Evolutionary conservation across 2,329 filamentous ascomycete genomes (phyloP), one percentile per base, ranked within the genome.

Genomic region (Teratosphaeria destructans): DNA sequence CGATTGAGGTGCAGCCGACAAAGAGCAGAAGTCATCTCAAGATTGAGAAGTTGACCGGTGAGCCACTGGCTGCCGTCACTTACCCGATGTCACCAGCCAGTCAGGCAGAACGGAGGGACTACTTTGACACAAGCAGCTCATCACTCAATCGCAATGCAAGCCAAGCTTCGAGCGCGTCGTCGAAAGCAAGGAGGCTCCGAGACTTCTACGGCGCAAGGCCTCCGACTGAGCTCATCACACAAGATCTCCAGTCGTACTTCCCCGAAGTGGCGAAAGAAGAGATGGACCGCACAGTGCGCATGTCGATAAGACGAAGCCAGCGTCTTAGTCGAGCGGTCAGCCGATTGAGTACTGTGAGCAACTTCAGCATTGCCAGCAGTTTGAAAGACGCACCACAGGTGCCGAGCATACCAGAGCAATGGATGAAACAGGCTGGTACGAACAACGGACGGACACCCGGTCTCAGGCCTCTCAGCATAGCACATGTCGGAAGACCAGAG

Each of bases 201-300:
- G 87, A 88, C 64, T 97, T 97, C 75, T 94, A 95, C 68, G 93
- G 93, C 37, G 86, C 94, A 64, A 83, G 94, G 67, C 94, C 94
- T 19, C 94, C 94, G 1, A 97, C 93, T 76, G 94, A 99, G 77
- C 83, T 99, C 72, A 99, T 99, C 71, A 93, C 93, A 29, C 95
- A 94, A 26, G 94, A 99, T 71, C 79, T 99, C 61, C 94, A 90
- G 1, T 95, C 92, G 0, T 99, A 97, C 78, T 99, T 99, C 80
- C 94, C 94, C 0, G 91, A 95, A 69, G 93, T 97, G 68, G 86
- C 92, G 56, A 86, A 90, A 59, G 92, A 96, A 71, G 90, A 95
- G 67, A 96, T 99, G 71, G 94, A 97, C 73, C 88, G 91, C 67
- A 97, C 94, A 0, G 92, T 96, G 63, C 88, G 94, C 55, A 84